Evolutionary conservation across 192 early-diverging fungal species (phyloP).

Genomic region (Mortierella alpina): DNA sequence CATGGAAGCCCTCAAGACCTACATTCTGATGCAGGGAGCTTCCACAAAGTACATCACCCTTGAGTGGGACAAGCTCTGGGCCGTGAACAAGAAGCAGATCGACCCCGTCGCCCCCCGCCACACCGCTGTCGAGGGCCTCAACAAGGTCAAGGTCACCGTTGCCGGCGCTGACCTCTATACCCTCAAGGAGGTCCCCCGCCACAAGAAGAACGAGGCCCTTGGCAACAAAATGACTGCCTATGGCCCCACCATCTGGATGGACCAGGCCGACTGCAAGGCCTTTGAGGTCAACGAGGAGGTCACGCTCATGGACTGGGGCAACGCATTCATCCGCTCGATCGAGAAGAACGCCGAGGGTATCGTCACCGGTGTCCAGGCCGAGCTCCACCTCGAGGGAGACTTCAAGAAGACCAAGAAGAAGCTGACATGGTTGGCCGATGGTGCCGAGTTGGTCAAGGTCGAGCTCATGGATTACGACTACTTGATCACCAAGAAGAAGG

Average conservation of each 20-base stretch:
- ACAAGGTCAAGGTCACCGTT: constrained; percentile 77
- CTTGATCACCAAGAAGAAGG: constrained; percentile 97
- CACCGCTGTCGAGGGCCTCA: constrained; percentile 76
- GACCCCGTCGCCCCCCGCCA: constrained; percentile 96
- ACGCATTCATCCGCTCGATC: constrained; percentile 87
- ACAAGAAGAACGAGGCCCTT: constrained; percentile 97
- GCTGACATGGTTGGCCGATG: constrained; percentile 91
- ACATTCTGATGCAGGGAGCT: constrained; percentile 98
- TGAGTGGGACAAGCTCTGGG: constrained; percentile 99
- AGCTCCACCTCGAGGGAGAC: constrained; percentile 91
- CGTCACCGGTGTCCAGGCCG: constrained; percentile 72
- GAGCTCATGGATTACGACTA: constrained; percentile 95
- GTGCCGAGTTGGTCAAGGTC: constrained; percentile 70
- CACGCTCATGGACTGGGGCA: constrained; percentile 99
- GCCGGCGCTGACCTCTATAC: constrained; percentile 66
- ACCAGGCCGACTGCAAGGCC: constrained; percentile 86
- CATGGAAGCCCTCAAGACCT: constrained; percentile 95
- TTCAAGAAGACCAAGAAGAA: constrained; percentile 99
- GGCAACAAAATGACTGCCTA: constrained; percentile 89
- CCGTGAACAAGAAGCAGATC: constrained; percentile 95
- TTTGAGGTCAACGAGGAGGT: constrained; percentile 90
- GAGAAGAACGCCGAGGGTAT: constrained; percentile 64
- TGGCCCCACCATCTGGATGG: constrained; percentile 81
- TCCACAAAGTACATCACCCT: constrained; percentile 92
- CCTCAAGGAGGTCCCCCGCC: constrained; percentile 79